Base-by-base conservation (phyloP, 208 protist species). In the Strigomonas culicis region DNA sequence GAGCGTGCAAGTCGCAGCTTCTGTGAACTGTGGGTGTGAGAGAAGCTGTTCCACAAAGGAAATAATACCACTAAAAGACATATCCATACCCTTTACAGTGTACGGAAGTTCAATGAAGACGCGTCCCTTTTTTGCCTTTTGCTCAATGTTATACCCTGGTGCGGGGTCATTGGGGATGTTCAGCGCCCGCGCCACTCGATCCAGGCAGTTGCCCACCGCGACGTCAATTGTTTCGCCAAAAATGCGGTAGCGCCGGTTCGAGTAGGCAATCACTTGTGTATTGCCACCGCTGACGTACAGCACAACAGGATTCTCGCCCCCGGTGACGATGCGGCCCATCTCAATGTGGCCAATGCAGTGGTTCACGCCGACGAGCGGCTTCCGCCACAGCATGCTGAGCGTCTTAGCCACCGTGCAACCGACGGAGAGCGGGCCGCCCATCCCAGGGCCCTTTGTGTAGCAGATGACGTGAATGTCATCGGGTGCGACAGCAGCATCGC, bases 151-250 rank as follows among this genome's bases (percentile, higher is more conserved):
- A 73, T 98, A 99, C 2, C 99, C 99, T 15, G 99, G 98, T 0
- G 89, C 84, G 2, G 99, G 99, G 68, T 99, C 98, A 75, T 99
- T 99, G 7, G 98, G 93, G 8, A 99, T 87, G 24, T 76, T 70
- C n/a, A 99, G 81, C 6, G 98, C 65, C 15, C 94, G 77, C 17
- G 98, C 98, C 47, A 99, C 96, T 21, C 98, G 72, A 72, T 99
- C 99, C 1, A 99, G 82, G 75, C 95, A 99, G 84, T 99, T 99
- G 36, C 98, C 98, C 39, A 99, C 93, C 0, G 98, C 99, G 67
- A 99, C 99, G 77, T 99, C 99, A 68, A 99, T 99, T 15, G 99
- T 99, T 77, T 99, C 99, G 1, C 98, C 99, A 92, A 99, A 99
- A 46, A 99, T 99, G 32, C 98, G 83, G 79, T 99, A 99, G 28